These are phyloP conservation scores for Aciculosporium take DNA, from an alignment of 2,329 filamentous ascomycete species.

Conservation along the genomic window DNA sequence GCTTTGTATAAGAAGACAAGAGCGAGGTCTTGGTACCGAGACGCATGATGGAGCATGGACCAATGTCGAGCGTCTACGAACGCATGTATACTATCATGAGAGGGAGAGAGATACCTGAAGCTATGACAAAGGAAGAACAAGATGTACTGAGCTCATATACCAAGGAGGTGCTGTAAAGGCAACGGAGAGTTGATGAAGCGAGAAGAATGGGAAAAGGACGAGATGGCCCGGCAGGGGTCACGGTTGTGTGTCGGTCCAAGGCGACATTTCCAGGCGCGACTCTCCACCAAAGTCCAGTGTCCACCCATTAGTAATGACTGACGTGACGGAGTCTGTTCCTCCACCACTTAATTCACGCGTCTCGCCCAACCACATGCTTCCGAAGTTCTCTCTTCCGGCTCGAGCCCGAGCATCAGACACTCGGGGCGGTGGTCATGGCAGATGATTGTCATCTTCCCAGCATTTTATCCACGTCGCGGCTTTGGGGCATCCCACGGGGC, in stretches of 20 bases:
- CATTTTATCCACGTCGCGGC: no score
- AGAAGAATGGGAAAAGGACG: background rate
- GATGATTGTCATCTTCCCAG: no score
- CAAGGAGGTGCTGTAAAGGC: background rate
- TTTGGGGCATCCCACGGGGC: no score
- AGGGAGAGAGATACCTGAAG: background rate
- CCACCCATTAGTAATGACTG: background rate
- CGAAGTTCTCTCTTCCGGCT: background rate
- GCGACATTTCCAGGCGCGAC: background rate
- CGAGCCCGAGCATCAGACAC: background rate
- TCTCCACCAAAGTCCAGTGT: background rate
- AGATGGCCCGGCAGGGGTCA: constrained; percentile 3
- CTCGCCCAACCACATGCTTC: background rate
- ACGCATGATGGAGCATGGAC: background rate
- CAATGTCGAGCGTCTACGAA: constrained; percentile 1
- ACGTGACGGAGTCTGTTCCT: background rate
- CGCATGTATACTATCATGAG: constrained; percentile 5
- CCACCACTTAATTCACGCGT: constrained; percentile 2
- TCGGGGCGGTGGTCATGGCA: no score
- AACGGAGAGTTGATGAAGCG: background rate
- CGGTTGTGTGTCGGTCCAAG: background rate
- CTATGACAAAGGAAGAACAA: background rate
- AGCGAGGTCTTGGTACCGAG: background rate
- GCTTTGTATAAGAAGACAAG: constrained; percentile 1
- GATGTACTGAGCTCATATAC: background rate